Evolutionary conservation across 495 filamentous ascomycete genomes (phyloP).

Genomic region (Lophium mytilinum): DNA sequence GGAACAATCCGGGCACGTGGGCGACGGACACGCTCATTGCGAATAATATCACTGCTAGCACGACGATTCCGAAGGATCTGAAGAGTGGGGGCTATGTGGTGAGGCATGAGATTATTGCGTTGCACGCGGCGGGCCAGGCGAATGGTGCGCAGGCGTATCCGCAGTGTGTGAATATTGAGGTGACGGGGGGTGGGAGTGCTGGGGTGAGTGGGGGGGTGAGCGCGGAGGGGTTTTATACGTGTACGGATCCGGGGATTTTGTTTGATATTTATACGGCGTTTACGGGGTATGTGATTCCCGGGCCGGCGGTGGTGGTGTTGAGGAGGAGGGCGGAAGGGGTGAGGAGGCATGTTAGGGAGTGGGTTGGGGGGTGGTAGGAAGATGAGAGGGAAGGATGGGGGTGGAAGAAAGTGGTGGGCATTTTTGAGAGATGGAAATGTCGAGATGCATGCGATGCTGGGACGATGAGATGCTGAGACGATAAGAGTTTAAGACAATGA

Average conservation of each 20-base stretch:
- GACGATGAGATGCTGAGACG: too few species aligned
- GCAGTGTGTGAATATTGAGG: conserved; percentile 25
- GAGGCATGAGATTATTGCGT: conserved; percentile 27
- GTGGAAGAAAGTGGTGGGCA: too few species aligned
- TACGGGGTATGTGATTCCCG: conserved; percentile 29
- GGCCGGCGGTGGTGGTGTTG: conserved; percentile 19
- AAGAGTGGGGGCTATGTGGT: conserved; percentile 25
- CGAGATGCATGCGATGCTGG: too few species aligned
- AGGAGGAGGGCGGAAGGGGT: conserved; percentile 6
- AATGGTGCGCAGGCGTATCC: conserved; percentile 28
- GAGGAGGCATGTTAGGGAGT: conserved; percentile 11
- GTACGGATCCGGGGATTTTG: conserved; percentile 18
- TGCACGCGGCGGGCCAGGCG: conserved; percentile 15
- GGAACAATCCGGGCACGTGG: conserved; percentile 18
- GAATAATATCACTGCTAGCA: conserved; percentile 21
- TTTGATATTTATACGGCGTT: conserved; percentile 21
- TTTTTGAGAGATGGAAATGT: too few species aligned
- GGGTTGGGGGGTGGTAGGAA: neutral
- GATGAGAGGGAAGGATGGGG: too few species aligned
- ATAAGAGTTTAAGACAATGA: too few species aligned
- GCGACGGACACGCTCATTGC: conserved; percentile 23
- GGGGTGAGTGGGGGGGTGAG: conserved; percentile 5
- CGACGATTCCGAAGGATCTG: conserved; percentile 15
- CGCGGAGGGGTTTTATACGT: conserved; percentile 18
- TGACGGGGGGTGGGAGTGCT: conserved; percentile 16